Conservation (phyloP, 495 filamentous ascomycete genomes). For the Collariella sp. region DNA sequence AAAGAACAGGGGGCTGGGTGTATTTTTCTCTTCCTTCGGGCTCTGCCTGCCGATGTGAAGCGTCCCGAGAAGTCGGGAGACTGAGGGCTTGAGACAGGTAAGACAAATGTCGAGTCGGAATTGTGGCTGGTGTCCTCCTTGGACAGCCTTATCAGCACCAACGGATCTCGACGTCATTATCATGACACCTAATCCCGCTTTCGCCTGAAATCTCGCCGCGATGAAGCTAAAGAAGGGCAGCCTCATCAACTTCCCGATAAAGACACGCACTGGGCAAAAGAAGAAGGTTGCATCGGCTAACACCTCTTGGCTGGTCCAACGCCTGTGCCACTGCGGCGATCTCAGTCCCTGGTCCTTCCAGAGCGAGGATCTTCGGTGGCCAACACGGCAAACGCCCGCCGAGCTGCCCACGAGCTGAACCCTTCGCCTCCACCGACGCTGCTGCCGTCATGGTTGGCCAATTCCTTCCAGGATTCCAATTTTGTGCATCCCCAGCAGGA, state of each 20-base stretch:
- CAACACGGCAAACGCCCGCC: not conserved
- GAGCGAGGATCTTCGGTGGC: conserved; percentile 1
- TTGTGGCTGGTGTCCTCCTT: too few relatives aligned
- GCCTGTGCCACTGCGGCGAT: not conserved
- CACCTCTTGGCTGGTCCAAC: not conserved
- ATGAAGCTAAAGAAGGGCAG: not conserved
- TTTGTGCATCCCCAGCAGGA: not conserved
- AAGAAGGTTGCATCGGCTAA: conserved; percentile 2
- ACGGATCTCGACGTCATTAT: too few relatives aligned
- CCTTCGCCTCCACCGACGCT: not conserved
- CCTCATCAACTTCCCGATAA: not conserved
- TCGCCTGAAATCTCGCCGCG: not conserved
- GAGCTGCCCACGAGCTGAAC: not conserved
- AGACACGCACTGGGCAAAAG: not conserved
- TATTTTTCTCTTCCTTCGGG: too few relatives aligned
- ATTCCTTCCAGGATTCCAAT: not conserved
- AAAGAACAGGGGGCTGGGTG: too few relatives aligned
- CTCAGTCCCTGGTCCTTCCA: not conserved
- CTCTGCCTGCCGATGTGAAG: too few relatives aligned
- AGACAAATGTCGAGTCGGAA: too few relatives aligned
- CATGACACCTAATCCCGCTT: too few relatives aligned
- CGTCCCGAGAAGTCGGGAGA: too few relatives aligned
- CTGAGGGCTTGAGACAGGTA: too few relatives aligned
- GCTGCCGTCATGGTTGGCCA: not conserved
- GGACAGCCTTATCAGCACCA: too few relatives aligned